Conservation (phyloP, 768 basidiomycete species). For the Daedaleopsis nitida region DNA sequence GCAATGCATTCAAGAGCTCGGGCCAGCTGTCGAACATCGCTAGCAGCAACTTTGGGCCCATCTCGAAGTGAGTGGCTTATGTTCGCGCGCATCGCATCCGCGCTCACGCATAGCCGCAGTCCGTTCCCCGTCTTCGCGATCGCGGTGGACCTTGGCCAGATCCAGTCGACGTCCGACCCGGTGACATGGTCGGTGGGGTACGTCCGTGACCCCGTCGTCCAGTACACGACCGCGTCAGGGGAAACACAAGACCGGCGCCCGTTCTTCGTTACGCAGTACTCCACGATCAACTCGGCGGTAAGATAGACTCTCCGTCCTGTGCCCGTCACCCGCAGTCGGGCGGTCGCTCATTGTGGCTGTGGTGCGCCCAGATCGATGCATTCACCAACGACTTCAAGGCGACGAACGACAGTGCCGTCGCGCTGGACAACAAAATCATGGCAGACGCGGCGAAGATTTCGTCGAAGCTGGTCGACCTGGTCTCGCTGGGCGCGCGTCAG, state of each 20-base stretch:
- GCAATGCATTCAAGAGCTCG: slow-evolving; percentile 19
- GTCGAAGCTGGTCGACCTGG: slow-evolving; percentile 26
- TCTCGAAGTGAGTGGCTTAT: slow-evolving; percentile 16
- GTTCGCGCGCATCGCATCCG: too few relatives aligned
- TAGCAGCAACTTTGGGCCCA: slow-evolving; percentile 12
- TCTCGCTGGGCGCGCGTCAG: slow-evolving; percentile 30
- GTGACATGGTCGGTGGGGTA: slow-evolving; percentile 30
- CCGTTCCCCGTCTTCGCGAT: slow-evolving; percentile 27
- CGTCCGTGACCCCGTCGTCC: slow-evolving; percentile 26
- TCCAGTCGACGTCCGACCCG: slow-evolving; percentile 17
- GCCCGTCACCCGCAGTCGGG: neutral
- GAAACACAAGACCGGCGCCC: slow-evolving; percentile 17
- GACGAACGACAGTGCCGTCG: slow-evolving; percentile 19
- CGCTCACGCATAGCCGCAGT: neutral
- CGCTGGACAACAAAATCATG: slow-evolving; percentile 27
- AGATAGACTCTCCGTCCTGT: neutral
- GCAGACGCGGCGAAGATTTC: slow-evolving; percentile 25
- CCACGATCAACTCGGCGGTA: neutral
- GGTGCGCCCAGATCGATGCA: slow-evolving; percentile 17
- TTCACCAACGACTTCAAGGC: slow-evolving; percentile 24
- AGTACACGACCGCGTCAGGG: slow-evolving; percentile 18
- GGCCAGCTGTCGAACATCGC: slow-evolving; percentile 20
- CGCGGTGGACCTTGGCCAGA: slow-evolving; percentile 26
- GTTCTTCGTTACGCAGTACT: slow-evolving; percentile 17
- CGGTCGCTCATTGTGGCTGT: neutral